These are phyloP conservation scores for Ricinus communis DNA, from an alignment of 345 rosid species.

Conservation along the genomic window DNA sequence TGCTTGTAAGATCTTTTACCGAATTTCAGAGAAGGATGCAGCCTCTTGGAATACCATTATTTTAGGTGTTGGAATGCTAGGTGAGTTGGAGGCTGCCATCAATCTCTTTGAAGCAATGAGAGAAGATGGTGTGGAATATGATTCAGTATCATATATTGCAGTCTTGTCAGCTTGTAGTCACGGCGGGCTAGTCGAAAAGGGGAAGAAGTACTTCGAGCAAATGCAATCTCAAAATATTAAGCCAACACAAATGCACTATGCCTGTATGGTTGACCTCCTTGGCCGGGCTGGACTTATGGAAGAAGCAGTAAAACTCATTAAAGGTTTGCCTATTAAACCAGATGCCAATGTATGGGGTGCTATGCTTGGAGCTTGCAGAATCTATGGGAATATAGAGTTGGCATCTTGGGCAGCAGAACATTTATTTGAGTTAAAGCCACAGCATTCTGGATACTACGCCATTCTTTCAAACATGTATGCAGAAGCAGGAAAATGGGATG, in stretches of 20 bases:
- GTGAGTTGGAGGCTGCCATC: slow-evolving; percentile 41
- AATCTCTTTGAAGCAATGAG: slow-evolving; percentile 46
- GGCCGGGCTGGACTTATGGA: slow-evolving; percentile 53
- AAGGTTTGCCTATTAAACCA: slow-evolving; percentile 32
- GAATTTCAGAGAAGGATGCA: slow-evolving; percentile 36
- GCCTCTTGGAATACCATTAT: slow-evolving; percentile 59
- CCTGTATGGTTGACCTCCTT: slow-evolving; percentile 20
- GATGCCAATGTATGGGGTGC: slow-evolving; percentile 53
- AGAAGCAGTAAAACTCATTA: slow-evolving; percentile 39
- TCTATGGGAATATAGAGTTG: slow-evolving; percentile 42
- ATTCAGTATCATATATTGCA: slow-evolving; percentile 47
- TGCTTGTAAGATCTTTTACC: slow-evolving; percentile 40
- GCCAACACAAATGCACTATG: slow-evolving; percentile 47
- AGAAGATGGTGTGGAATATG: slow-evolving; percentile 31
- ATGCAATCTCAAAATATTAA: slow-evolving; percentile 37
- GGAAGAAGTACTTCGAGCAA: slow-evolving; percentile 43
- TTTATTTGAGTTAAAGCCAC: slow-evolving; percentile 51
- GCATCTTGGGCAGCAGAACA: slow-evolving; percentile 53
- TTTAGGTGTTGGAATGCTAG: slow-evolving; percentile 50
- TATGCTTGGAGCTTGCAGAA: slow-evolving; percentile 53
- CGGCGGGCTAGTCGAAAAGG: slow-evolving; percentile 47
- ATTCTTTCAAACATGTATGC: no score
- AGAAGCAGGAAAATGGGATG: no score
- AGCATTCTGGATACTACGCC: slow-evolving; percentile 6
- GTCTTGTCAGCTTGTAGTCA: slow-evolving; percentile 55